Base-by-base conservation (phyloP, 2,329 filamentous ascomycete species). In the Teratosphaeria destructans region DNA sequence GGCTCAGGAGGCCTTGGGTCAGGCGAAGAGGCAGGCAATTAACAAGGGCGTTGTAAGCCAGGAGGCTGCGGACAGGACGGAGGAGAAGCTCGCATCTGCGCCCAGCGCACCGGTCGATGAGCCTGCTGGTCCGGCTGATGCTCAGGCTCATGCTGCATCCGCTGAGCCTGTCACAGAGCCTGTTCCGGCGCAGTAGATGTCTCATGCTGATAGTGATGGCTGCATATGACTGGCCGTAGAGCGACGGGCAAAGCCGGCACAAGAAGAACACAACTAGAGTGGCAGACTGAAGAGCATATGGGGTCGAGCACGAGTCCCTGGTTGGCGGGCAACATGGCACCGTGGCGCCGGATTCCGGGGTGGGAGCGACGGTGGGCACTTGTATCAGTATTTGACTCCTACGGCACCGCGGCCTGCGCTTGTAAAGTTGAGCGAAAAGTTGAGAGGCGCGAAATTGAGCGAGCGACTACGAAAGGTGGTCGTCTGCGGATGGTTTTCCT, bases 1-100 rank as follows among this genome's bases (percentile, higher is more conserved):
- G 75, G 84, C 84, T 49, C 79, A 83, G 67, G 82, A 82, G 63
- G 76, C 78, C 66, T 78, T 83, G 55, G 76, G 75, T 34, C 67
- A 68, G 57, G 66, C 68, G 55, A 73, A 74, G 69, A 66, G 69
- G 58, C 67, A 67, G 49, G 68, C 72, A 52, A 69, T 72, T 39
- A 68, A 71, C 43, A 71, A 73, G 64, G 68, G 71, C 54, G 64
- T 71, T 58, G 71, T 71, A 57, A 72, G 70, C 64, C 65, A 63
- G 58, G 65, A 71, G 64, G 70, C 70, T 16, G 71, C 68, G 43
- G 67, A 68, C 59, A 66, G 67, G 63, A 56, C 55, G 8, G 60
- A 54, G 54, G 57, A 57, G 32, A 61, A 55, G 60, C n/a, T 26
- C 23, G 60, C 43, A 23, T 49, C 43, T 19, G 43, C 43, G 43